These are phyloP conservation scores for Tubosaeta sp. DNA, from an alignment of 768 basidiomycete genomes.

Conservation along the genomic window DNA sequence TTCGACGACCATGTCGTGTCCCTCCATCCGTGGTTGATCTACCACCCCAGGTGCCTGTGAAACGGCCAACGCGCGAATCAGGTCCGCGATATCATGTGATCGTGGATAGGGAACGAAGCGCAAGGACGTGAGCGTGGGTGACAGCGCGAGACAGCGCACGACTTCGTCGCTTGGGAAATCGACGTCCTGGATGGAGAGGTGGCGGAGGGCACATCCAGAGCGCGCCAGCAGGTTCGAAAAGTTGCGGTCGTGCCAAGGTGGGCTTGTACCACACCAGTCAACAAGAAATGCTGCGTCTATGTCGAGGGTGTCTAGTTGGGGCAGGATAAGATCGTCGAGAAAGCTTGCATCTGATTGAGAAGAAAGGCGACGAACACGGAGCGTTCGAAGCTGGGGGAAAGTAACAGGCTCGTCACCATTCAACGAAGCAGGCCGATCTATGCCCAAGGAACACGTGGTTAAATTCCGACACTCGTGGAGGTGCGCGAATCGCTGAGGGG, in stretches of 20 bases:
- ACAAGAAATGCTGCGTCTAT: constrained; percentile 9
- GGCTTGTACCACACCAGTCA: background rate
- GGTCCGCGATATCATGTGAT: constrained; percentile 9
- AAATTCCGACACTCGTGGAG: constrained; percentile 15
- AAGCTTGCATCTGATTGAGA: background rate
- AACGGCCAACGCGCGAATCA: constrained; percentile 6
- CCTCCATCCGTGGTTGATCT: background rate
- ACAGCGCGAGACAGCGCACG: constrained; percentile 14
- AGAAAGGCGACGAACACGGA: constrained; percentile 15
- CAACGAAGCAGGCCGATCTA: background rate
- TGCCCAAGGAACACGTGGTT: constrained; percentile 16
- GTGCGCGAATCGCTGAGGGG: background rate
- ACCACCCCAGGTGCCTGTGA: background rate
- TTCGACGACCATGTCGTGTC: background rate
- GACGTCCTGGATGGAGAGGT: constrained; percentile 11
- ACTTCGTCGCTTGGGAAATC: constrained; percentile 14
- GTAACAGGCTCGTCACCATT: background rate
- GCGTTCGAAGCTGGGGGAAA: constrained; percentile 9
- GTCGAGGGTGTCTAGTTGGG: constrained; percentile 15
- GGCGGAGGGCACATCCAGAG: constrained; percentile 12
- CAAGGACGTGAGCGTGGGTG: constrained; percentile 9
- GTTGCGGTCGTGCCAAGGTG: constrained; percentile 2
- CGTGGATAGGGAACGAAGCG: constrained; percentile 11
- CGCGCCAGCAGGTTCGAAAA: constrained; percentile 16
- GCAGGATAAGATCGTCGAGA: constrained; percentile 13